Evolutionary conservation across 163 green algal species (phyloP).

Genomic region (Chlorella variabilis): DNA sequence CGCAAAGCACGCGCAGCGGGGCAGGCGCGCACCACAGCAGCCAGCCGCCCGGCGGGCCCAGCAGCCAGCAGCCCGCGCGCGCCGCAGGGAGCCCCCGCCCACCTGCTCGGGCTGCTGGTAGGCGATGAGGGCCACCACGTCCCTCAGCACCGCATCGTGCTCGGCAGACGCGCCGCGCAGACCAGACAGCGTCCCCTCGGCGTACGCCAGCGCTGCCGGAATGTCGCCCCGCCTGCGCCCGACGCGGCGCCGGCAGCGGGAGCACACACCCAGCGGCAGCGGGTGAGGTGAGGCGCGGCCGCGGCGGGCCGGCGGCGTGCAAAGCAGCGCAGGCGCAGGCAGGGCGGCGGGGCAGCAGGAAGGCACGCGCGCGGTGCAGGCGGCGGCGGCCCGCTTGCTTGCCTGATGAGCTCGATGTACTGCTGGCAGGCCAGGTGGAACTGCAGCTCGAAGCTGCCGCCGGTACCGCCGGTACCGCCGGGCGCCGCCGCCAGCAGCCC

Average conservation of each 20-base stretch:
- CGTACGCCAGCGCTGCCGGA: slow-evolving; percentile 45
- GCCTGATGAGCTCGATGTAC: slow-evolving; percentile 83
- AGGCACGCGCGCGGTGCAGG: too few species aligned
- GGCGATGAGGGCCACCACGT: slow-evolving; percentile 58
- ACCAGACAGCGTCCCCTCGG: slow-evolving; percentile 36
- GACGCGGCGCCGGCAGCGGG: too few species aligned
- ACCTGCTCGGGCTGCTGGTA: slow-evolving; percentile 48
- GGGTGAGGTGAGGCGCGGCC: too few species aligned
- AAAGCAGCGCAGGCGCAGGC: too few species aligned
- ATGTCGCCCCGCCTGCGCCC: slow-evolving; percentile 41
- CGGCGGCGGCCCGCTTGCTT: not conserved
- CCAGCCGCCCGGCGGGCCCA: too few species aligned
- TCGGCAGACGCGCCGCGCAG: slow-evolving; percentile 37
- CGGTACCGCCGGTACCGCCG: not conserved
- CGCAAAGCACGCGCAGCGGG: too few species aligned
- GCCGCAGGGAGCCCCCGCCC: not conserved
- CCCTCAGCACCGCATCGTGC: slow-evolving; percentile 52
- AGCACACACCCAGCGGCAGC: too few species aligned
- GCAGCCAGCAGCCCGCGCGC: too few species aligned
- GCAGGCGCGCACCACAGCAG: too few species aligned
- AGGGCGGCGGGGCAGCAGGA: too few species aligned
- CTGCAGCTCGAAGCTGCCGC: slow-evolving; percentile 51
- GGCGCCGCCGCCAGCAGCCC: slow-evolving; percentile 18
- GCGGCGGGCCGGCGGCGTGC: too few species aligned
- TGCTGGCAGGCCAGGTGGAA: slow-evolving; percentile 76